Conservation (phyloP, 139 green algal species). For the Chloropicon primus region DNA sequence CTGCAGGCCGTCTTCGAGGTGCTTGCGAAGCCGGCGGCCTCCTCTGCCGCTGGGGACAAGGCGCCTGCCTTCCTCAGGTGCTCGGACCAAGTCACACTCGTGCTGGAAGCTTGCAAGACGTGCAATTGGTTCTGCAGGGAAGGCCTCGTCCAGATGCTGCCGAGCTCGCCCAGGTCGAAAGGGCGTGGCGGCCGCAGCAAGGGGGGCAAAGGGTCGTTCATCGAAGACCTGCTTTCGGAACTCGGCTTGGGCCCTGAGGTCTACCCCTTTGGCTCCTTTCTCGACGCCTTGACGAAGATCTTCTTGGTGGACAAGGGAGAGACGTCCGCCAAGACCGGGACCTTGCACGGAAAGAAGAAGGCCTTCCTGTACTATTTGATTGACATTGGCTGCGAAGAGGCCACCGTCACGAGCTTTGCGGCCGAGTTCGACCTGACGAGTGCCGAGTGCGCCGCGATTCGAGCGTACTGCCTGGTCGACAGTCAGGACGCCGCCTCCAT, state of each 20-base stretch:
- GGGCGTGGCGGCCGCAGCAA: neutral
- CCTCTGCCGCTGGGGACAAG: no score
- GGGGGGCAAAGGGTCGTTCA: neutral
- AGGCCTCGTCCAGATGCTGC: neutral
- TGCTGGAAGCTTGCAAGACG: neutral
- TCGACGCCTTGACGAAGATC: neutral
- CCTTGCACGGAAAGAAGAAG: neutral
- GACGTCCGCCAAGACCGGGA: neutral
- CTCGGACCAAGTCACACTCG: neutral
- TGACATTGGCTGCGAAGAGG: neutral
- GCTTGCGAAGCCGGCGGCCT: neutral
- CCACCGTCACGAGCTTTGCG: neutral
- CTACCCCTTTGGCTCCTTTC: neutral
- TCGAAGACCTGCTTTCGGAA: neutral
- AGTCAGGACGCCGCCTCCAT: neutral
- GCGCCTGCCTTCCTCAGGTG: neutral
- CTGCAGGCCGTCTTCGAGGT: neutral
- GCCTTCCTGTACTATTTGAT: neutral
- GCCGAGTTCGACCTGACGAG: neutral
- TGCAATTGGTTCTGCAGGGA: neutral
- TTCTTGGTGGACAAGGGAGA: neutral
- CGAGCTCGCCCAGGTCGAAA: neutral
- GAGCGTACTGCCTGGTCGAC: neutral
- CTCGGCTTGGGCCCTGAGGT: neutral
- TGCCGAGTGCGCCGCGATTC: neutral